Evolutionary conservation across 176 grass and related monocot genomes (phyloP).

Genomic region (Carex myosuroides): DNA sequence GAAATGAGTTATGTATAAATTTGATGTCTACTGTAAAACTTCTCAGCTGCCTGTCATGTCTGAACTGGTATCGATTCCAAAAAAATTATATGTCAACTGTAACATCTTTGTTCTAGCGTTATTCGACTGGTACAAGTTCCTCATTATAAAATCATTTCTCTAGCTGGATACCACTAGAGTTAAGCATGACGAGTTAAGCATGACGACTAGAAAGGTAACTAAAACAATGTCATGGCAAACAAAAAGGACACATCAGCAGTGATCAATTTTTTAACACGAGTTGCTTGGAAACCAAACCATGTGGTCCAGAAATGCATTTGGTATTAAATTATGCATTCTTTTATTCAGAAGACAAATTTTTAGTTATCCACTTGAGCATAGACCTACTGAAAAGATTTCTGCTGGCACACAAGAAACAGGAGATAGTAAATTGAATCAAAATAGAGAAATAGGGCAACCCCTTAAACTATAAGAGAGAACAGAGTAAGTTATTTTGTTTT

Average conservation of each 20-base stretch:
- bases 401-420: not conserved
- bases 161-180: not conserved
- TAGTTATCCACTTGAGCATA: not conserved
- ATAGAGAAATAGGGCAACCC: not conserved
- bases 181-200: constrained; percentile 1
- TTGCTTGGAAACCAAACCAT: not conserved
- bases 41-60: not conserved
- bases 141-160: not conserved
- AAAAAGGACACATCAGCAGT: not conserved
- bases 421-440: not conserved
- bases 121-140: not conserved
- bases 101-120: not conserved
- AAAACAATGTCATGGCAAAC: not conserved
- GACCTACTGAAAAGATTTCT: not conserved
- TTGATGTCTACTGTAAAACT: not conserved
- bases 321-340: not conserved
- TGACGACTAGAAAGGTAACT: not conserved
- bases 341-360: not conserved
- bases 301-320: not conserved
- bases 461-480: not conserved
- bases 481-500: not conserved
- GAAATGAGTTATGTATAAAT: not conserved
- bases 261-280: not conserved
- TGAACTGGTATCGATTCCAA: not conserved
- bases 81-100: not conserved